phyloP scores from a whole-genome alignment of 352 stramenopile genomes.

The Blastocystis sp. region DNA sequence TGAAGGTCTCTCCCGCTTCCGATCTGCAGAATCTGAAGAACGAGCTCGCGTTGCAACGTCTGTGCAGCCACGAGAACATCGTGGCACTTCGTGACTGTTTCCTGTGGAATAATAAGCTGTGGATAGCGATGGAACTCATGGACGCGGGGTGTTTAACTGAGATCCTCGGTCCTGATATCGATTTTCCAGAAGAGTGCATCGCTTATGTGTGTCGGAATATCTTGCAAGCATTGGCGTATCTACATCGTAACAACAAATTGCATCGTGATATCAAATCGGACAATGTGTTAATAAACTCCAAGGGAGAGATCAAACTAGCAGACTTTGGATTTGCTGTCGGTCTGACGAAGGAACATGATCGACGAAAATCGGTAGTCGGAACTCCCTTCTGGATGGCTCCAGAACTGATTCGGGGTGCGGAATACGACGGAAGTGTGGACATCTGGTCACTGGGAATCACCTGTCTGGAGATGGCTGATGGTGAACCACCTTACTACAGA shows the following conservation, averaged over 20 bases:
- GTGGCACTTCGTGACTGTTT: slow-evolving; percentile 68
- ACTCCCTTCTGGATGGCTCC: slow-evolving; percentile 88
- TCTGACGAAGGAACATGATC: slow-evolving; percentile 67
- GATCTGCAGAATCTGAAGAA: slow-evolving; percentile 69
- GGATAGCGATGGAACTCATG: slow-evolving; percentile 87
- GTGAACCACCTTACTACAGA: slow-evolving; percentile 79
- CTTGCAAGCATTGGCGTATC: slow-evolving; percentile 66
- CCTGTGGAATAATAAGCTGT: slow-evolving; percentile 65
- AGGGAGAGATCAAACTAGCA: slow-evolving; percentile 66
- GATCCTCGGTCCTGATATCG: slow-evolving; percentile 71
- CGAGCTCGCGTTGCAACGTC: slow-evolving; percentile 69
- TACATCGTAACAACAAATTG: slow-evolving; percentile 68
- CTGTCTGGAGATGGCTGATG: slow-evolving; percentile 80
- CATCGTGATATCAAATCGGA: slow-evolving; percentile 72
- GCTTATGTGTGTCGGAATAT: slow-evolving; percentile 68
- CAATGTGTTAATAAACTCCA: slow-evolving; percentile 68
- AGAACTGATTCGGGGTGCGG: slow-evolving; percentile 82
- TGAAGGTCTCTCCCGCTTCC: slow-evolving; percentile 66
- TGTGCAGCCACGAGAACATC: slow-evolving; percentile 69
- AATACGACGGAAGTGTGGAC: slow-evolving; percentile 83
- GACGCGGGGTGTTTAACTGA: slow-evolving; percentile 77
- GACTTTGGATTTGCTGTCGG: slow-evolving; percentile 71
- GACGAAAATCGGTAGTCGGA: slow-evolving; percentile 74
- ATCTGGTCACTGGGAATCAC: slow-evolving; percentile 82
- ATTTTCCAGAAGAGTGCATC: slow-evolving; percentile 68